phyloP scores from a whole-genome alignment of 2,329 filamentous ascomycete species.

The Alternaria triticina region DNA sequence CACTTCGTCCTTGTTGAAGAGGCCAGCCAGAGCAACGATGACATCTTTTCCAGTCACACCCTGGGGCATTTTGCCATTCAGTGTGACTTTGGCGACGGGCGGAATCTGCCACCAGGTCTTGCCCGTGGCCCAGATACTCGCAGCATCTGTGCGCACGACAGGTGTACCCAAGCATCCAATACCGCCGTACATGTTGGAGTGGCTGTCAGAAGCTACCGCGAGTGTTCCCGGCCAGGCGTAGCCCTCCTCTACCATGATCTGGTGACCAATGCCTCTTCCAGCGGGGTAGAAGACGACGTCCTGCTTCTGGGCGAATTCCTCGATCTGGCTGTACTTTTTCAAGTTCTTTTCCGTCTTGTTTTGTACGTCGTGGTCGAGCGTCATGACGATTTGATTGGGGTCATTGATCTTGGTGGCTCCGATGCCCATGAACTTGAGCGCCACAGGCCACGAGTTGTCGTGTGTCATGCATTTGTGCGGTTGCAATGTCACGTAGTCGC shows the following conservation, averaged over 20 bases:
- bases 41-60: conserved; percentile 94
- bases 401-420: conserved; percentile 77
- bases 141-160: conserved; percentile 86
- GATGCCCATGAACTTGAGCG: conserved; percentile 81
- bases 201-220: conserved; percentile 77
- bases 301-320: conserved; percentile 80
- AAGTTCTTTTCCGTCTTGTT: conserved; percentile 80
- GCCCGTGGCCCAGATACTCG: conserved; percentile 82
- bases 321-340: conserved; percentile 81
- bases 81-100: conserved; percentile 78
- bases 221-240: conserved; percentile 86
- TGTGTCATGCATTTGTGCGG: conserved; percentile 84
- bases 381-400: conserved; percentile 77
- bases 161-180: conserved; percentile 79
- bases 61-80: conserved; percentile 75
- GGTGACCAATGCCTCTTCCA: conserved; percentile 84
- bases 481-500: conserved; percentile 82
- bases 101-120: conserved; percentile 90
- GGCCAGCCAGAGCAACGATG: conserved; percentile 83
- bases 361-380: conserved; percentile 87
- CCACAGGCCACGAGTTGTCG: conserved; percentile 80
- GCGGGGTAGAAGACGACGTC: conserved; percentile 79
- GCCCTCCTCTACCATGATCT: conserved; percentile 87
- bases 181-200: conserved; percentile 85
- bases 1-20: conserved; percentile 87